Evolutionary conservation across 2,329 filamentous ascomycete genomes (phyloP).

Genomic region (Penicillium palitans): DNA sequence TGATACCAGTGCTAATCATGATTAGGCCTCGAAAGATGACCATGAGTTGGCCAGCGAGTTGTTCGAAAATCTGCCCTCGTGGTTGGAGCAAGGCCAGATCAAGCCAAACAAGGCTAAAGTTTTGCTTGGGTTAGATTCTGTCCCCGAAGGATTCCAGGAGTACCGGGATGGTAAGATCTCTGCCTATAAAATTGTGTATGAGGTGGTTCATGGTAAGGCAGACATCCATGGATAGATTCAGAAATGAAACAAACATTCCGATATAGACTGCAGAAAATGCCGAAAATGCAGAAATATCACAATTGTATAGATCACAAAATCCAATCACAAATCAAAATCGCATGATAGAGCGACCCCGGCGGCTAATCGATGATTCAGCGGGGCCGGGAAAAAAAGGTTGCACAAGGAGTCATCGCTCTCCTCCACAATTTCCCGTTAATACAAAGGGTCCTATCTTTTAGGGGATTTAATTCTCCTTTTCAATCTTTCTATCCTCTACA

Average conservation of each 20-base stretch:
- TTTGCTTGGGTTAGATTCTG: slow-evolving; percentile 31
- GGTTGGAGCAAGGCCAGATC: slow-evolving; percentile 30
- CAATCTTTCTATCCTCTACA: slow-evolving; percentile 2
- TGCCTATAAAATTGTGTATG: slow-evolving; percentile 45
- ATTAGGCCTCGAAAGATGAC: no score
- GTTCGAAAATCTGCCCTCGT: slow-evolving; percentile 38
- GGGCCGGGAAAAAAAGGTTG: slow-evolving; percentile 16
- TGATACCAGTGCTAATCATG: no score
- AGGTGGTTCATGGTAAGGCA: slow-evolving; percentile 4
- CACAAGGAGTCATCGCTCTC: slow-evolving; percentile 22
- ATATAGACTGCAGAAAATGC: not conserved
- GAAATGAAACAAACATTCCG: not conserved
- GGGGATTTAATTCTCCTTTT: slow-evolving; percentile 20
- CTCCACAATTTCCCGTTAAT: slow-evolving; percentile 1
- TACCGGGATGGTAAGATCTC: slow-evolving; percentile 44
- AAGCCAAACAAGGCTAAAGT: slow-evolving; percentile 32
- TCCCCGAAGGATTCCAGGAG: slow-evolving; percentile 41
- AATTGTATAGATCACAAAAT: not conserved
- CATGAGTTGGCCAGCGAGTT: slow-evolving; percentile 14
- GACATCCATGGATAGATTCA: not conserved
- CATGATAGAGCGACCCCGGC: not conserved
- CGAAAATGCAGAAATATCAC: not conserved
- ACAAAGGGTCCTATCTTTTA: slow-evolving; percentile 2
- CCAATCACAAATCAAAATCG: not conserved
- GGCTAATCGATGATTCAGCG: slow-evolving; percentile 23